Conservation (phyloP, 2,329 filamentous ascomycete species). For the Fusarium zealandicum region DNA sequence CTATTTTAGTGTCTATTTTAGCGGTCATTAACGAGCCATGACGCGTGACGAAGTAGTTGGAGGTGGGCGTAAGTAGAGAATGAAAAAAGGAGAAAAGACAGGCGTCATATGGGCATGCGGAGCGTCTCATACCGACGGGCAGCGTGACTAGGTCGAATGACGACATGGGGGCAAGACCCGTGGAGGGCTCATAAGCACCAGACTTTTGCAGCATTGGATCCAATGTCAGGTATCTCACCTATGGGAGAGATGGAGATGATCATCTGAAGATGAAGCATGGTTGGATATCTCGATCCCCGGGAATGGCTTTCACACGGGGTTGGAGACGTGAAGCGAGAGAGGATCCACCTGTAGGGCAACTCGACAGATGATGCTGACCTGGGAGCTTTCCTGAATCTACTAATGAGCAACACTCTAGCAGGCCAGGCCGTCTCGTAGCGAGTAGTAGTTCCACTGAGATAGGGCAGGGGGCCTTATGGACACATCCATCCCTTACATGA, state of each 20-base stretch:
- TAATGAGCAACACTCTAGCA: too few species aligned
- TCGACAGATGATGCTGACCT: too few species aligned
- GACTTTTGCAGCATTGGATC: not conserved
- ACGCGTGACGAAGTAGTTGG: constrained; percentile 24
- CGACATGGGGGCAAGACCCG: constrained; percentile 13
- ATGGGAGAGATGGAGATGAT: constrained; percentile 1
- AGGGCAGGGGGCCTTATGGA: constrained; percentile 1
- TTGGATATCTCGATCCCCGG: constrained; percentile 24
- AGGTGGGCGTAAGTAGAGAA: not conserved
- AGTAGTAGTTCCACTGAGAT: constrained; percentile 22
- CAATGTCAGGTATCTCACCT: not conserved
- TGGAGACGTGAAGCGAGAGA: not conserved
- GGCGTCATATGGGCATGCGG: constrained; percentile 16
- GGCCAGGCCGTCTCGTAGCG: not conserved
- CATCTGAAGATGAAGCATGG: constrained; percentile 25
- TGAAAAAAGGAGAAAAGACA: not conserved
- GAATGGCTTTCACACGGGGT: not conserved
- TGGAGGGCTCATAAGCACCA: constrained; percentile 3
- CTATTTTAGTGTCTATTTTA: too few species aligned
- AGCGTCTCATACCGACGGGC: constrained; percentile 22
- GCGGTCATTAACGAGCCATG: not conserved
- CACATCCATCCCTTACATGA: constrained; percentile 11
- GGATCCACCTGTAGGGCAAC: too few species aligned
- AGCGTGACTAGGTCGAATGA: constrained; percentile 38
- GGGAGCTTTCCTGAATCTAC: too few species aligned